phyloP scores from a whole-genome alignment of 2,329 filamentous ascomycete species.

The Nigrospora osmanthi region DNA sequence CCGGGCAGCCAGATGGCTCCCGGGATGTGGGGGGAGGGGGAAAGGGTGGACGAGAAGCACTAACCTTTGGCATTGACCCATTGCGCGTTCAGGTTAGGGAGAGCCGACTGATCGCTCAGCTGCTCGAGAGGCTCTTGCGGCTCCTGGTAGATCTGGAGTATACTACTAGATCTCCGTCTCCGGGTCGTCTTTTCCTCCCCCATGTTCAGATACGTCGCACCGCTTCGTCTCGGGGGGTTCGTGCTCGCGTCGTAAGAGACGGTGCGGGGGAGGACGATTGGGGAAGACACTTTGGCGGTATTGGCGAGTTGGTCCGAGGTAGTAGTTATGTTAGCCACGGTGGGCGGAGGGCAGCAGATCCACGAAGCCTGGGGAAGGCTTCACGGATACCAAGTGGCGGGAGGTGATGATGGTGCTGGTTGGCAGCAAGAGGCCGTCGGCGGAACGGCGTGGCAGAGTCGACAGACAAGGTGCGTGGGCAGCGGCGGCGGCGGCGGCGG shows the following conservation, averaged over 20 bases:
- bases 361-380: slow-evolving; percentile 3
- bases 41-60: slow-evolving; percentile 16
- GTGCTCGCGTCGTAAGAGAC: slow-evolving; percentile 85
- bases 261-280: slow-evolving; percentile 77
- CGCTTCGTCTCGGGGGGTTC: slow-evolving; percentile 58
- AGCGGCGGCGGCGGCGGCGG: too few relatives aligned
- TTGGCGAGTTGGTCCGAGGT: slow-evolving; percentile 34
- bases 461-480: too few relatives aligned
- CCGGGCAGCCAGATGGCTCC: not conserved
- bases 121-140: slow-evolving; percentile 95
- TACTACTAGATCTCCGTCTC: slow-evolving; percentile 92
- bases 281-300: slow-evolving; percentile 95
- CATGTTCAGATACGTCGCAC: slow-evolving; percentile 42
- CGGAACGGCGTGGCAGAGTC: too few relatives aligned
- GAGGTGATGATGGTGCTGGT: too few relatives aligned
- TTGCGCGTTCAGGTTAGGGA: slow-evolving; percentile 94
- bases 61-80: slow-evolving; percentile 99
- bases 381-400: not conserved
- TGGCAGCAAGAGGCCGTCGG: too few relatives aligned
- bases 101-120: slow-evolving; percentile 88
- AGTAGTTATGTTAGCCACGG: slow-evolving; percentile 7
- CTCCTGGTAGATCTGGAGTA: slow-evolving; percentile 88
- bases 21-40: not conserved
- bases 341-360: not conserved
- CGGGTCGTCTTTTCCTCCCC: slow-evolving; percentile 61